A percentile compares a stretch with the other conserved stretches of the same genome.
phyloP scores from a whole-genome alignment of 176 grass and related monocot species.

The Urochloa ruziziensis region DNA sequence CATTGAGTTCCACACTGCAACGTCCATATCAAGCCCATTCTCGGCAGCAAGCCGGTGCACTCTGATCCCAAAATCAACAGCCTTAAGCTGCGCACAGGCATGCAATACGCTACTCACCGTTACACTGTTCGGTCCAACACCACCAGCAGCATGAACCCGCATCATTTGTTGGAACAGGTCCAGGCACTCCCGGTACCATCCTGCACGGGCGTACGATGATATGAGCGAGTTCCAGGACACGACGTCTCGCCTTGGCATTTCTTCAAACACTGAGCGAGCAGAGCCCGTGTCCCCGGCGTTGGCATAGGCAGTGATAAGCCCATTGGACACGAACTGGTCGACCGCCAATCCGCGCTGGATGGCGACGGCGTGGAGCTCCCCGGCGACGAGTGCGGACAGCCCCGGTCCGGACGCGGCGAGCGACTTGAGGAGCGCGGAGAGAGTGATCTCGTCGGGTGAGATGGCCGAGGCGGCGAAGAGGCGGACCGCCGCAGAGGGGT shows the following conservation, averaged over 20 bases:
- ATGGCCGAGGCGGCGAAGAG: conserved; percentile 49
- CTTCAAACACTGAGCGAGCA: conserved; percentile 43
- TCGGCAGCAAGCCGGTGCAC: conserved; percentile 46
- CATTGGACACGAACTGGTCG: conserved; percentile 64
- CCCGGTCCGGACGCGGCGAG: conserved; percentile 35
- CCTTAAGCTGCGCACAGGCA: conserved; percentile 63
- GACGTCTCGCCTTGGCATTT: conserved; percentile 47
- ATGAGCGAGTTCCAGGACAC: conserved; percentile 69
- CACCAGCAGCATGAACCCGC: background rate
- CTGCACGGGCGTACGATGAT: conserved; percentile 39
- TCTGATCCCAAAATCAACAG: conserved; percentile 42
- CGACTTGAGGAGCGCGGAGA: conserved; percentile 67
- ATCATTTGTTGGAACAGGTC: conserved; percentile 43
- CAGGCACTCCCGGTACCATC: conserved; percentile 40
- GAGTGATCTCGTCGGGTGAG: conserved; percentile 49
- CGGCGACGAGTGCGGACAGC: conserved; percentile 19
- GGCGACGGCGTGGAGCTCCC: conserved; percentile 45
- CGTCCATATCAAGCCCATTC: conserved; percentile 44
- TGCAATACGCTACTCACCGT: conserved; percentile 50
- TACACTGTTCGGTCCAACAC: conserved; percentile 31
- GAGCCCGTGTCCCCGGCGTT: conserved; percentile 26
- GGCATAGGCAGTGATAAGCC: conserved; percentile 42
- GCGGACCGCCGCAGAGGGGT: conserved; percentile 38
- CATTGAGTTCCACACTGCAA: conserved; percentile 47
- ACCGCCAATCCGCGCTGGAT: conserved; percentile 29